Conservation (phyloP, 257 asterid species). For the Rehmannia glutinosa region DNA sequence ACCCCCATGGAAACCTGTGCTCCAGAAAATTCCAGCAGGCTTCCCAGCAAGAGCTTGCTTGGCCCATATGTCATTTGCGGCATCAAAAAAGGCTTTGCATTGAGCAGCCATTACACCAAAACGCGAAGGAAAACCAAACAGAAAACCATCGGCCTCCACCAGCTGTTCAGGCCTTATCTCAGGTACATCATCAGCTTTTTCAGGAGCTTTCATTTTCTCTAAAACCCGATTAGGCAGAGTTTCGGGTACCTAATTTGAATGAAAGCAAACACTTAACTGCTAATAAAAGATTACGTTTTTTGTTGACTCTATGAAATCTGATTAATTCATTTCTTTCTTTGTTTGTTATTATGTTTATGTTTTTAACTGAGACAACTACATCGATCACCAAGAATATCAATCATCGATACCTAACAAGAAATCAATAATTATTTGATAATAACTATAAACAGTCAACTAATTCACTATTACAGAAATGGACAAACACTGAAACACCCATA, state of each 20-base stretch:
- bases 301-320: background rate
- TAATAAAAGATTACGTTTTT: background rate
- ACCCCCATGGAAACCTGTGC: constrained; percentile 97
- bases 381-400: no score
- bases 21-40: constrained; percentile 96
- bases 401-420: background rate
- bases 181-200: constrained; percentile 69
- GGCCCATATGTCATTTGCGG: constrained; percentile 63
- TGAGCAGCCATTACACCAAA: constrained; percentile 98
- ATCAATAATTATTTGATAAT: background rate
- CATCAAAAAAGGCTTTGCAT: constrained; percentile 82
- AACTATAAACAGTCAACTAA: background rate
- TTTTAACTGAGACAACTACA: background rate
- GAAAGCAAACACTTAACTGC: background rate
- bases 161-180: constrained; percentile 75
- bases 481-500: background rate
- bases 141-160: constrained; percentile 86
- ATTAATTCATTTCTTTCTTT: no score
- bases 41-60: constrained; percentile 86
- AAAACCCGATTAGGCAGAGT: constrained; percentile 56
- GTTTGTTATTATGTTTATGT: background rate
- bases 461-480: background rate
- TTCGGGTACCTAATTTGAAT: constrained; percentile 65
- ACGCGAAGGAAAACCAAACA: constrained; percentile 88
- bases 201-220: constrained; percentile 87